A percentile compares a stretch with the other conserved stretches of the same genome.
phyloP scores from a whole-genome alignment of 1,139 yeast species.

The Saccharomyces hybrid region DNA sequence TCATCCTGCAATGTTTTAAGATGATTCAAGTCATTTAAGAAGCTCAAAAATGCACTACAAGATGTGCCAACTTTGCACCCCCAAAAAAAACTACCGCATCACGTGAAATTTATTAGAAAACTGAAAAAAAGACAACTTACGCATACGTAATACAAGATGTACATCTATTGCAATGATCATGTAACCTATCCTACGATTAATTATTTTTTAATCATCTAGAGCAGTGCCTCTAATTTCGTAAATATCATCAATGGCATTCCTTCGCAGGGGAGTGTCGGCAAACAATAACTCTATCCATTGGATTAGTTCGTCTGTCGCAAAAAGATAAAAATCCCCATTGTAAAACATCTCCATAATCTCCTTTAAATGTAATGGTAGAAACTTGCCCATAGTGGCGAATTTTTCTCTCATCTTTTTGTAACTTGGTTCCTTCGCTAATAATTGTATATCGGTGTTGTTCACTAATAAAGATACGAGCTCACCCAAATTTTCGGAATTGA shows the following conservation, averaged over 20 bases:
- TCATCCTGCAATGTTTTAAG: background rate
- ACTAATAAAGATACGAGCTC: constrained; percentile 20
- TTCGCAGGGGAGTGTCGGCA: constrained; percentile 62
- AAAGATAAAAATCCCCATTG: constrained; percentile 67
- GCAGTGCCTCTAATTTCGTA: constrained; percentile 36
- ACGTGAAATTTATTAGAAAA: background rate
- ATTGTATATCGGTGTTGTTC: constrained; percentile 15
- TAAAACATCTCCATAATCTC: constrained; percentile 66
- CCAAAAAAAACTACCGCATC: background rate
- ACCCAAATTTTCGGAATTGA: constrained; percentile 27
- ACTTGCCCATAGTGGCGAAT: constrained; percentile 20
- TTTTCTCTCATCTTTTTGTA: constrained; percentile 26
- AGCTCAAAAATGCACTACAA: background rate
- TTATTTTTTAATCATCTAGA: constrained; percentile 9
- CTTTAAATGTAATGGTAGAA: constrained; percentile 51
- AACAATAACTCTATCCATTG: constrained; percentile 55
- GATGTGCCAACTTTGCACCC: background rate
- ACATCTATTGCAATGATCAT: background rate
- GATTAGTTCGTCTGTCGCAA: constrained; percentile 59
- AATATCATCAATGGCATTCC: constrained; percentile 55
- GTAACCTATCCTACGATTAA: background rate
- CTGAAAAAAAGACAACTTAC: background rate
- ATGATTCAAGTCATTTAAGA: background rate
- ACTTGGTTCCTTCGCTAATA: constrained; percentile 8
- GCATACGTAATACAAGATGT: background rate